A percentile compares a stretch with the other conserved stretches of the same genome.
These are phyloP conservation scores for Termitomyces sp. DNA, from an alignment of 768 basidiomycete species.

Conservation along the genomic window DNA sequence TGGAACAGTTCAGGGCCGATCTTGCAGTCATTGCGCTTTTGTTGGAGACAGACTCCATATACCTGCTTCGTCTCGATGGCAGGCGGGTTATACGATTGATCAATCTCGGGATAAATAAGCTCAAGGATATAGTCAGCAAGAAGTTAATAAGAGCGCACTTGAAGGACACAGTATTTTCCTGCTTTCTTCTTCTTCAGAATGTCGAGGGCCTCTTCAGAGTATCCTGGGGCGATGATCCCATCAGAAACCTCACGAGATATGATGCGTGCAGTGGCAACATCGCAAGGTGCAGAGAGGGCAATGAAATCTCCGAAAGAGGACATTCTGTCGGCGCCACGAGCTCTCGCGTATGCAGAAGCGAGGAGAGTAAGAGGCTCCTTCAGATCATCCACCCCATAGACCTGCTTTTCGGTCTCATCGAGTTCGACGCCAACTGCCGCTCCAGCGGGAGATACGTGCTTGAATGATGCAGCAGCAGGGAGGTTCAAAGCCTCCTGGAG, in stretches of 20 bases:
- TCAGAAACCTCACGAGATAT: conserved; percentile 99
- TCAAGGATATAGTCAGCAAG: background rate
- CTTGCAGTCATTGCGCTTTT: conserved; percentile 85
- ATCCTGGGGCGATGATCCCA: conserved; percentile 96
- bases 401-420: conserved; percentile 80
- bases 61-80: conserved; percentile 91
- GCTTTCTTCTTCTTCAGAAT: conserved; percentile 93
- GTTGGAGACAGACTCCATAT: conserved; percentile 86
- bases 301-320: conserved; percentile 99
- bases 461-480: conserved; percentile 98
- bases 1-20: conserved; percentile 76
- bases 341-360: conserved; percentile 92
- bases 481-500: conserved; percentile 80
- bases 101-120: conserved; percentile 53
- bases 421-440: conserved; percentile 88
- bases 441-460: conserved; percentile 98
- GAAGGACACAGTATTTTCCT: conserved; percentile 96
- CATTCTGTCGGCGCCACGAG: conserved; percentile 98
- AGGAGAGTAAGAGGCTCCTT: conserved; percentile 86
- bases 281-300: conserved; percentile 88
- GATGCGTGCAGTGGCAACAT: conserved; percentile 90
- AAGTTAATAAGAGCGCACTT: conserved; percentile 43
- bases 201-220: conserved; percentile 81
- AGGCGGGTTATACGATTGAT: conserved; percentile 74
- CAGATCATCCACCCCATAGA: conserved; percentile 94